Evolutionary conservation across 208 protist genomes (phyloP).

Genomic region (Acanthamoeba healyi): DNA sequence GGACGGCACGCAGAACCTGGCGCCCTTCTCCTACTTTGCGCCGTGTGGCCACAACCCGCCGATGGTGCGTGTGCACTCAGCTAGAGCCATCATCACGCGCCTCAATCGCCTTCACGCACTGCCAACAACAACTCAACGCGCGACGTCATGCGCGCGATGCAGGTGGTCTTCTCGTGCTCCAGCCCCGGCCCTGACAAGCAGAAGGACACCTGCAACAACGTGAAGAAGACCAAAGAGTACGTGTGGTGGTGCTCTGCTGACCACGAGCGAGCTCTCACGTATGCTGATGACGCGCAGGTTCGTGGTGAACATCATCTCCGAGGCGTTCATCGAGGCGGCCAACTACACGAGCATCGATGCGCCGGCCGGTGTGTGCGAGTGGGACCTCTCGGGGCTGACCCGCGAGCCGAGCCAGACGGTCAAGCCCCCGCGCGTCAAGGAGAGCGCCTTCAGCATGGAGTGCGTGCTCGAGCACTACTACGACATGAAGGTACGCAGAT

Average conservation of each 20-base stretch:
- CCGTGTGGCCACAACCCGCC: conserved; percentile 28
- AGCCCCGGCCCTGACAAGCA: neutral
- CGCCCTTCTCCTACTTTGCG: conserved; percentile 36
- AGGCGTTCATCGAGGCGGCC: conserved; percentile 33
- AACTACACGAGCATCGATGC: conserved; percentile 47
- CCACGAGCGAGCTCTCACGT: neutral
- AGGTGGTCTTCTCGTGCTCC: conserved; percentile 7
- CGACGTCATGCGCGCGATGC: too few relatives aligned
- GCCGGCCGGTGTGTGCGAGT: neutral
- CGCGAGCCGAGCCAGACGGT: neutral
- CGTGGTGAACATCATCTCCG: conserved; percentile 34
- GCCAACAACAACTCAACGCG: too few relatives aligned
- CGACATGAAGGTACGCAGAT: conserved; percentile 1
- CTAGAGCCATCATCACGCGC: too few relatives aligned
- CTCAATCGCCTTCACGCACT: neutral
- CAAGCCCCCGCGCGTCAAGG: neutral
- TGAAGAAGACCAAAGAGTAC: conserved; percentile 26
- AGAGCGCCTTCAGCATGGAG: conserved; percentile 60
- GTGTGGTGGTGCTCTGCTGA: neutral
- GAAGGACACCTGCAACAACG: conserved; percentile 34
- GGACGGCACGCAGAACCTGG: conserved; percentile 19
- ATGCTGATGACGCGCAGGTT: neutral
- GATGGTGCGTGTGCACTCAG: neutral
- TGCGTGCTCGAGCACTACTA: conserved; percentile 36
- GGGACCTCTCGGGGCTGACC: neutral